These are phyloP conservation scores for Tolypocladium ophioglossoides DNA, from an alignment of 2,329 filamentous ascomycete genomes.

Conservation along the genomic window DNA sequence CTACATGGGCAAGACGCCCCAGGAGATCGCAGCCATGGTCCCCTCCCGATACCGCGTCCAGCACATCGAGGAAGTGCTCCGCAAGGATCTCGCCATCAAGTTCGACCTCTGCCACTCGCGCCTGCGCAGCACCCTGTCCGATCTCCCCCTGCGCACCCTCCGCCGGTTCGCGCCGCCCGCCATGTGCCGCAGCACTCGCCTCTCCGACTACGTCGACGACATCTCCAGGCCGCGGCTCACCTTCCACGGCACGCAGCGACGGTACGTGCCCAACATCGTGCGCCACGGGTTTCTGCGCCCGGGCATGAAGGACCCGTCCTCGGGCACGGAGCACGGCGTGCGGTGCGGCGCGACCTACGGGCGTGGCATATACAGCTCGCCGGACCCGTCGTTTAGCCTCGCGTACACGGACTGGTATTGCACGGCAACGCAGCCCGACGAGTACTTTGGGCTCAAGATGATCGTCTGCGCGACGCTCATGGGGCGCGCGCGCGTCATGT, in stretches of 20 bases:
- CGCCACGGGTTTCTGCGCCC: slow-evolving; percentile 31
- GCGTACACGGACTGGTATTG: slow-evolving; percentile 19
- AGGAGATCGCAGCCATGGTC: slow-evolving; percentile 20
- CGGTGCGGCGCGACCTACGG: slow-evolving; percentile 26
- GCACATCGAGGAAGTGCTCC: slow-evolving; percentile 28
- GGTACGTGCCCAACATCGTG: slow-evolving; percentile 29
- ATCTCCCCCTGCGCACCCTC: slow-evolving; percentile 1
- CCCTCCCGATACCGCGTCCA: slow-evolving; percentile 21
- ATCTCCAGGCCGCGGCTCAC: slow-evolving; percentile 24
- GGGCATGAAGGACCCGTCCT: slow-evolving; percentile 7
- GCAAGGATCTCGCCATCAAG: slow-evolving; percentile 16
- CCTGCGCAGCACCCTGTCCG: slow-evolving; percentile 14
- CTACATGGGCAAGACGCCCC: slow-evolving; percentile 19
- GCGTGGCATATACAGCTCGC: slow-evolving; percentile 32
- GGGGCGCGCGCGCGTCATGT: slow-evolving; percentile 24
- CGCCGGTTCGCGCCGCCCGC: slow-evolving; percentile 6
- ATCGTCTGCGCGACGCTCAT: slow-evolving; percentile 35
- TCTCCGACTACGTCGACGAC: slow-evolving; percentile 23
- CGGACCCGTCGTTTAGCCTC: slow-evolving; percentile 26
- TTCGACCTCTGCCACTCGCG: slow-evolving; percentile 17
- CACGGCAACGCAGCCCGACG: slow-evolving; percentile 15
- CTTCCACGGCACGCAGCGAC: slow-evolving; percentile 28
- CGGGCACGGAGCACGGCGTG: background rate
- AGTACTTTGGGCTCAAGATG: slow-evolving; percentile 28
- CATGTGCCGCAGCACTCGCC: slow-evolving; percentile 4